A percentile compares a stretch with the other conserved stretches of the same genome.
Conservation (phyloP, 306 rosid species). For the Trifolium dubium region DNA sequence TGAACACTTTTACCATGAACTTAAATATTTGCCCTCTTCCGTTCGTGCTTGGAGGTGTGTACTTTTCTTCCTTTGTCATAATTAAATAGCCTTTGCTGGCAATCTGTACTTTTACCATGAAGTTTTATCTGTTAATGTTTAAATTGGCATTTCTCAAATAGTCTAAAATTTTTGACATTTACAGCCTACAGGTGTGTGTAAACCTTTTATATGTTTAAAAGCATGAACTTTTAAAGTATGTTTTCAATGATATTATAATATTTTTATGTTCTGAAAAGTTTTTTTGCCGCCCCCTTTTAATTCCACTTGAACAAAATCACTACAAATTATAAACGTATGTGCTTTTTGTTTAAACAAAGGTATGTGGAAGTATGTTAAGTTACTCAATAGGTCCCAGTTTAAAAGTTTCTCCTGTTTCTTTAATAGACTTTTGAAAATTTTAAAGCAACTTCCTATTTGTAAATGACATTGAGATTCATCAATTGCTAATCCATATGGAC, state of each 20-base stretch:
- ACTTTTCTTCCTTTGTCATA: constrained; percentile 39
- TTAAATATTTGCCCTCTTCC: constrained; percentile 51
- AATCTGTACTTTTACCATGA: constrained; percentile 22
- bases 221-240: not conserved
- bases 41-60: constrained; percentile 68
- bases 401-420: constrained; percentile 1
- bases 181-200: constrained; percentile 1
- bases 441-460: not conserved
- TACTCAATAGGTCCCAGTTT: not conserved
- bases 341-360: not conserved
- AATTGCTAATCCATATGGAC: too few species aligned
- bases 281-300: not conserved
- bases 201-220: constrained; percentile 12
- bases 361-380: not conserved
- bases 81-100: constrained; percentile 1
- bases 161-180: not conserved
- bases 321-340: not conserved
- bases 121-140: constrained; percentile 1
- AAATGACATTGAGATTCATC: not conserved
- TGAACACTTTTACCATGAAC: constrained; percentile 31
- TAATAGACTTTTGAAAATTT: constrained; percentile 1
- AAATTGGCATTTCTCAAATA: not conserved
- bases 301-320: not conserved
- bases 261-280: not conserved
- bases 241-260: constrained; percentile 7